These are phyloP conservation scores for Xylaria curta DNA, from an alignment of 495 filamentous ascomycete species.

Conservation along the genomic window DNA sequence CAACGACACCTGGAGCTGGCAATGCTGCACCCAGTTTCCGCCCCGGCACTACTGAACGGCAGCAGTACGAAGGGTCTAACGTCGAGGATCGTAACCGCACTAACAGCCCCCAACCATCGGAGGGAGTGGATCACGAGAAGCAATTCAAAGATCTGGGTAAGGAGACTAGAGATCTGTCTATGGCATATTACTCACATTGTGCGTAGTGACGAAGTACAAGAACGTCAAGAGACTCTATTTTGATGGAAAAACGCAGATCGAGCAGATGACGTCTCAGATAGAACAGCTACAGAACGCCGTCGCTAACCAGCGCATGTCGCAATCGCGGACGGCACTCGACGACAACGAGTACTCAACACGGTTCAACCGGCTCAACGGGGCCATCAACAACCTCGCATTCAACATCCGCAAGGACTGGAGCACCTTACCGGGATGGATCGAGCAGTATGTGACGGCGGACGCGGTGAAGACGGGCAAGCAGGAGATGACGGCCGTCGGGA, in stretches of 20 bases:
- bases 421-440: slow-evolving; percentile 78
- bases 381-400: slow-evolving; percentile 93
- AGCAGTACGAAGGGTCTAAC: slow-evolving; percentile 46
- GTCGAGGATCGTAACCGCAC: slow-evolving; percentile 62
- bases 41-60: slow-evolving; percentile 43
- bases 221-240: slow-evolving; percentile 98
- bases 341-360: slow-evolving; percentile 92
- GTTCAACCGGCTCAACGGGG: slow-evolving; percentile 91
- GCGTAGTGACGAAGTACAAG: slow-evolving; percentile 87
- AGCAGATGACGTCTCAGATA: slow-evolving; percentile 85
- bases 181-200: slow-evolving; percentile 28
- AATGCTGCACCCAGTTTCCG: slow-evolving; percentile 47
- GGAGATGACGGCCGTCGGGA: slow-evolving; percentile 96
- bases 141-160: slow-evolving; percentile 71
- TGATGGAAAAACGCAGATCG: slow-evolving; percentile 89
- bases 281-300: slow-evolving; percentile 95
- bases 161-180: slow-evolving; percentile 33
- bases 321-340: slow-evolving; percentile 93
- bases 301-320: slow-evolving; percentile 91
- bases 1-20: slow-evolving; percentile 46
- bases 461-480: slow-evolving; percentile 82
- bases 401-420: slow-evolving; percentile 94
- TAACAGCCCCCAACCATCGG: slow-evolving; percentile 66
- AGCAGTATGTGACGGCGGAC: slow-evolving; percentile 78
- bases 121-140: slow-evolving; percentile 60